These are phyloP conservation scores for Citrus australasica DNA, from an alignment of 345 rosid species.

Conservation along the genomic window DNA sequence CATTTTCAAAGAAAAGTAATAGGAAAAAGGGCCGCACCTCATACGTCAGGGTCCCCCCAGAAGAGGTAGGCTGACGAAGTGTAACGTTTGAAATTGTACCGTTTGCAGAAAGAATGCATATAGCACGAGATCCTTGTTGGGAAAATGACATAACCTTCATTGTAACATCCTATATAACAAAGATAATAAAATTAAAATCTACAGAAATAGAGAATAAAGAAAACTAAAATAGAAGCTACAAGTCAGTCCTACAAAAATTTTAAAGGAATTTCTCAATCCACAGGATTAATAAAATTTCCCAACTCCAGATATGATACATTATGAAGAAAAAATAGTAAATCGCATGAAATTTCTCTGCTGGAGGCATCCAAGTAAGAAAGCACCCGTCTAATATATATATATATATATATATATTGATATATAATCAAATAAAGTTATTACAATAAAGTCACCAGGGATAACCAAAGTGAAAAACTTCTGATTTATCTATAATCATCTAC, in stretches of 20 bases:
- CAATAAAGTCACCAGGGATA: neutral
- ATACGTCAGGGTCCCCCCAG: conserved; percentile 89
- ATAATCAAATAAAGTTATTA: neutral
- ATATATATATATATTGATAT: no score
- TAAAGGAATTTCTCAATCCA: neutral
- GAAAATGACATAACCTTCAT: conserved; percentile 93
- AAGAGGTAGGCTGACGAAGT: conserved; percentile 73
- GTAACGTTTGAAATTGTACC: conserved; percentile 90
- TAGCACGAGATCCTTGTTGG: conserved; percentile 79
- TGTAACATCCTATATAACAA: conserved; percentile 71
- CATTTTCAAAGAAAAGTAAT: neutral
- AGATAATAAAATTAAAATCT: conserved; percentile 10
- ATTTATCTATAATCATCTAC: neutral
- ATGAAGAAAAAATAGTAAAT: neutral
- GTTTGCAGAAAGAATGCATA: conserved; percentile 83
- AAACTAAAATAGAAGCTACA: neutral
- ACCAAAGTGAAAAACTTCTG: neutral
- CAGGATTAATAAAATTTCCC: neutral
- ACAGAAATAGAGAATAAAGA: neutral
- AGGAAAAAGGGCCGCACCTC: conserved; percentile 51
- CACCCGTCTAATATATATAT: neutral
- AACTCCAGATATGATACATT: neutral
- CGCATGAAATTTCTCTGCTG: neutral
- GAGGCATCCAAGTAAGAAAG: neutral
- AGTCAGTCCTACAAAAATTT: neutral